Conservation (phyloP, 2,329 filamentous ascomycete species). For the Neopestalotiopsis clavispora region DNA sequence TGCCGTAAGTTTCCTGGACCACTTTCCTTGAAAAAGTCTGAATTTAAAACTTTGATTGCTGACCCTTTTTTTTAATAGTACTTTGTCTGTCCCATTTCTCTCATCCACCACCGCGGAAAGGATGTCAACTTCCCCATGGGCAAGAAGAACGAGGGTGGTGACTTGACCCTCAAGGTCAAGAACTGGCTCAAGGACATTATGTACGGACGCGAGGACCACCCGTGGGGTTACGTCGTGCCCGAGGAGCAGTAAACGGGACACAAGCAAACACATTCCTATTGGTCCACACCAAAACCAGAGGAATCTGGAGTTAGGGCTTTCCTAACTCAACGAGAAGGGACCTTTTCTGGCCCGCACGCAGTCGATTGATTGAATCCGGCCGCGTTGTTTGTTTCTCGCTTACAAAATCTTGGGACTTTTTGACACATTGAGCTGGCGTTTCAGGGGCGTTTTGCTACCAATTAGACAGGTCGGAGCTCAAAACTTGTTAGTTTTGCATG, state of each 20-base stretch:
- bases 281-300: neutral
- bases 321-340: neutral
- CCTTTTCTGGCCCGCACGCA: neutral
- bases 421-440: constrained; percentile 8
- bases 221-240: constrained; percentile 72
- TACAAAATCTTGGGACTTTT: neutral
- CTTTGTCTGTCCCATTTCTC: constrained; percentile 72
- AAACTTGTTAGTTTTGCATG: neutral
- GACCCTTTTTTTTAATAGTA: constrained; percentile 48
- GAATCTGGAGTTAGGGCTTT: neutral
- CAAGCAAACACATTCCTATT: neutral
- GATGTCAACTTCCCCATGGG: constrained; percentile 68
- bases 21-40: neutral
- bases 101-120: constrained; percentile 69
- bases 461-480: neutral
- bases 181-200: constrained; percentile 73
- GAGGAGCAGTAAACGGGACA: constrained; percentile 50
- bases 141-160: constrained; percentile 53
- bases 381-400: neutral
- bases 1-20: constrained; percentile 61
- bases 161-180: constrained; percentile 68
- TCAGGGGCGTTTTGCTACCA: constrained; percentile 5
- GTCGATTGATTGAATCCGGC: neutral
- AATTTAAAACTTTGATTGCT: constrained; percentile 16
- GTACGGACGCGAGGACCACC: constrained; percentile 71